Percentiles rank a stretch among this genome's conserved stretches.
Evolutionary conservation across 1,284 basidiomycete species (phyloP).

Genomic region (Trametes pubescens): DNA sequence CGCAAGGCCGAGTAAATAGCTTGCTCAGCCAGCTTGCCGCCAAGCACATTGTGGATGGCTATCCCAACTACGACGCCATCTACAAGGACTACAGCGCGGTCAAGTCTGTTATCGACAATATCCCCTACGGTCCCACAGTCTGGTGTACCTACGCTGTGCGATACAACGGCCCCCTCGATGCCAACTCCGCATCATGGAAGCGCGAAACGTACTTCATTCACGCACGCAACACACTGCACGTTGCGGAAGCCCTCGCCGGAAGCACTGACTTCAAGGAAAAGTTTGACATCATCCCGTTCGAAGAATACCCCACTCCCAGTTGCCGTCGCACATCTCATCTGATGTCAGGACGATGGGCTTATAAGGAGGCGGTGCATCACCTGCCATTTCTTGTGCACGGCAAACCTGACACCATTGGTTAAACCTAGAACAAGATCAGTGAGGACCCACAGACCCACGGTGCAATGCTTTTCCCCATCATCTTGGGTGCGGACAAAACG

Average conservation of each 20-base stretch:
- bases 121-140: no score
- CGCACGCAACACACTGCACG: not conserved
- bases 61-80: no score
- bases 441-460: conserved; percentile 21
- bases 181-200: no score
- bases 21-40: no score
- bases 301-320: conserved; percentile 9
- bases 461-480: conserved; percentile 26
- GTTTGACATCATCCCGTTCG: conserved; percentile 13
- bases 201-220: not conserved
- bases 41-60: not conserved
- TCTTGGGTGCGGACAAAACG: conserved; percentile 36
- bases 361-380: conserved; percentile 33
- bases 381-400: no score
- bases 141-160: no score
- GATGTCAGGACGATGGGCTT: conserved; percentile 34
- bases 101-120: no score
- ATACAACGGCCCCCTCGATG: no score
- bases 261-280: conserved; percentile 16
- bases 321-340: conserved; percentile 18
- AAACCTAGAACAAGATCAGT: conserved; percentile 21
- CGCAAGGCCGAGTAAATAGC: no score
- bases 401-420: not conserved
- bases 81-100: no score
- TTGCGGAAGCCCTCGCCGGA: not conserved